phyloP scores from a whole-genome alignment of 2,329 filamentous ascomycete species.

The Aspergillus pseudonomiae region DNA sequence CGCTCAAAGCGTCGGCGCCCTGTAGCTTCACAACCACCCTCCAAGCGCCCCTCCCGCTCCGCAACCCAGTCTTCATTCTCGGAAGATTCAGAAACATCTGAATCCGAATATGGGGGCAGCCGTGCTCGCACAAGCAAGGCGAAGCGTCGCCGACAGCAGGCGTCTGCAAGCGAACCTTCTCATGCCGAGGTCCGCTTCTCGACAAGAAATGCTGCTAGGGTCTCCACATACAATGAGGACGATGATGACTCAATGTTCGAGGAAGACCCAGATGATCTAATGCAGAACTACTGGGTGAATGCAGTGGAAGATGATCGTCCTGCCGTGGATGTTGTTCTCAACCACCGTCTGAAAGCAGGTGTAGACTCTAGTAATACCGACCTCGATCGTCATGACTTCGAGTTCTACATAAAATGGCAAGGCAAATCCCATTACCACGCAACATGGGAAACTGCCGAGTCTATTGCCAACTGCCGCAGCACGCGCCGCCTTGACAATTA shows the following conservation, averaged over 20 bases:
- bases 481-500: slow-evolving; percentile 94
- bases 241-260: slow-evolving; percentile 62
- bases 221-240: slow-evolving; percentile 70
- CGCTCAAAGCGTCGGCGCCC: slow-evolving; percentile 55
- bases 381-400: slow-evolving; percentile 69
- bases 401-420: slow-evolving; percentile 95
- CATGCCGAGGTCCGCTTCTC: slow-evolving; percentile 89
- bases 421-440: slow-evolving; percentile 93
- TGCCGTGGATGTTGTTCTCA: slow-evolving; percentile 87
- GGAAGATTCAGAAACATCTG: slow-evolving; percentile 64
- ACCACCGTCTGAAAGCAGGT: slow-evolving; percentile 77
- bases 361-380: slow-evolving; percentile 45
- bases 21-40: slow-evolving; percentile 54
- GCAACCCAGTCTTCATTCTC: slow-evolving; percentile 65
- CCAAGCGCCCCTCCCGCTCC: slow-evolving; percentile 49
- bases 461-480: slow-evolving; percentile 75
- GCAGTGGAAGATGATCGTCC: slow-evolving; percentile 74
- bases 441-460: slow-evolving; percentile 85
- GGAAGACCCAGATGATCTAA: slow-evolving; percentile 60
- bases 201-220: slow-evolving; percentile 77
- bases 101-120: slow-evolving; percentile 73
- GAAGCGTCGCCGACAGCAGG: slow-evolving; percentile 71
- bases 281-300: slow-evolving; percentile 70
- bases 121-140: slow-evolving; percentile 74
- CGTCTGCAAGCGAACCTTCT: slow-evolving; percentile 64